Evolutionary conservation across 208 protist species (phyloP).

Genomic region (Acanthamoeba rhysodes): DNA sequence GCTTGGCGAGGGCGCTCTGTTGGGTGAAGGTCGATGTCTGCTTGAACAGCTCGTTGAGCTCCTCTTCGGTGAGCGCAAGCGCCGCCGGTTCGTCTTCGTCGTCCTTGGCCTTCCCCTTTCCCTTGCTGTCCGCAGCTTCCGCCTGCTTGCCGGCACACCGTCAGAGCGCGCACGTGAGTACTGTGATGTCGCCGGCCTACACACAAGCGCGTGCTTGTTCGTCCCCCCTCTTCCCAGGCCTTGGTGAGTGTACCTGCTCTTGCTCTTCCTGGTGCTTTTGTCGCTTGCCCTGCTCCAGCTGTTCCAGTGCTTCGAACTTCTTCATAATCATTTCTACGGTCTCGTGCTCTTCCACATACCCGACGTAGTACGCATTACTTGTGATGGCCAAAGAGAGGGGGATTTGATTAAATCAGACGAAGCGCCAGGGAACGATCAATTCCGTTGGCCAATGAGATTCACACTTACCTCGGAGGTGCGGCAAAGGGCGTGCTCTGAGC

Average conservation of each 20-base stretch:
- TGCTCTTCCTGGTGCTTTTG: background rate
- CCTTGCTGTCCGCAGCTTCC: background rate
- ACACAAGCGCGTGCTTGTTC: background rate
- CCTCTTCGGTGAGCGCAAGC: slow-evolving; percentile 36
- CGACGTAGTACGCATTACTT: slow-evolving; percentile 77
- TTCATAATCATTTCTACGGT: slow-evolving; percentile 86
- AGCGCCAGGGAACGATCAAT: background rate
- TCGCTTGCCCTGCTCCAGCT: slow-evolving; percentile 66
- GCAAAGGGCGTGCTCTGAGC: slow-evolving; percentile 30
- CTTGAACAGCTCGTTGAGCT: slow-evolving; percentile 84
- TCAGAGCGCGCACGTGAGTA: background rate
- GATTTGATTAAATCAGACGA: background rate
- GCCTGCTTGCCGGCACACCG: background rate
- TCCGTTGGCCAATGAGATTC: background rate
- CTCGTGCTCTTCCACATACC: slow-evolving; percentile 86
- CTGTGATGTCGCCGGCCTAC: no score
- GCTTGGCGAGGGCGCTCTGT: slow-evolving; percentile 11
- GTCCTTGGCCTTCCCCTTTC: slow-evolving; percentile 58
- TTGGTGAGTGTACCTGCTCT: background rate
- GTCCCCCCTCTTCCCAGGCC: background rate
- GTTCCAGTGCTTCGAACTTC: slow-evolving; percentile 85
- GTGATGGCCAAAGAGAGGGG: background rate
- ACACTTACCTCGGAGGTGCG: background rate
- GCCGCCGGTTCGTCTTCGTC: slow-evolving; percentile 48
- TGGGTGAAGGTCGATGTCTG: slow-evolving; percentile 75